These are phyloP conservation scores for Fusarium pseudocircinatum DNA, from an alignment of 2,329 filamentous ascomycete species.

Conservation along the genomic window DNA sequence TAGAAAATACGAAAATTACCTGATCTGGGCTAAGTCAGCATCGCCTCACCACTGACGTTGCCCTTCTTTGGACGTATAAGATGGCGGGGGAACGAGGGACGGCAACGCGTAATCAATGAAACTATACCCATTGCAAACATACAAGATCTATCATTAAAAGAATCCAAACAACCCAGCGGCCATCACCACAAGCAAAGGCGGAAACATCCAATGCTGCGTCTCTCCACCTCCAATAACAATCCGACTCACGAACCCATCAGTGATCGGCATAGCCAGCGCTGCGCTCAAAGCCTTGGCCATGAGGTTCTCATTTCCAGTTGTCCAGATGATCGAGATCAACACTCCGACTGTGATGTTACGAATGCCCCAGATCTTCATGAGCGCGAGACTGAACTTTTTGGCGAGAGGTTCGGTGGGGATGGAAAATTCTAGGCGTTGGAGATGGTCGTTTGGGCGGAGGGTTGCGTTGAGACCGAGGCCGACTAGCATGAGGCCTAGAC, in stretches of 20 bases:
- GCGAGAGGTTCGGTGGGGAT: slow-evolving; percentile 3
- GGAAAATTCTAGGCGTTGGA: slow-evolving; percentile 4
- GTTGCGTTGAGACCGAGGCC: slow-evolving; percentile 15
- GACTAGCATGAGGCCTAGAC: background rate
- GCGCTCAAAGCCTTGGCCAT: background rate
- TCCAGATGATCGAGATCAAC: background rate
- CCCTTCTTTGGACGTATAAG: no score
- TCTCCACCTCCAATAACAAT: slow-evolving; percentile 1
- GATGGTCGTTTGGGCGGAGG: slow-evolving; percentile 4
- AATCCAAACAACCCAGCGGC: slow-evolving; percentile 2
- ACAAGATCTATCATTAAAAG: no score
- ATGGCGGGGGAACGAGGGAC: no score
- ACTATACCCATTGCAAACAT: no score
- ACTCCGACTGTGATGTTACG: slow-evolving; percentile 12
- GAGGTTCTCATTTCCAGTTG: rapidly evolving
- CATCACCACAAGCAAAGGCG: background rate
- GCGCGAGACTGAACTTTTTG: slow-evolving; percentile 5
- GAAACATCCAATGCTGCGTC: slow-evolving; percentile 18
- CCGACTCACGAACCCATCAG: slow-evolving; percentile 11
- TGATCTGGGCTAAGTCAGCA: no score
- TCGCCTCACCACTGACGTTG: no score
- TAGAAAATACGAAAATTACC: no score
- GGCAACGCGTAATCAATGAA: background rate
- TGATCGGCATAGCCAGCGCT: background rate
- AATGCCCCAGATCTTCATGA: slow-evolving; percentile 18